Base-by-base conservation (phyloP, 306 rosid genomes). In the Carpinus viminea region DNA sequence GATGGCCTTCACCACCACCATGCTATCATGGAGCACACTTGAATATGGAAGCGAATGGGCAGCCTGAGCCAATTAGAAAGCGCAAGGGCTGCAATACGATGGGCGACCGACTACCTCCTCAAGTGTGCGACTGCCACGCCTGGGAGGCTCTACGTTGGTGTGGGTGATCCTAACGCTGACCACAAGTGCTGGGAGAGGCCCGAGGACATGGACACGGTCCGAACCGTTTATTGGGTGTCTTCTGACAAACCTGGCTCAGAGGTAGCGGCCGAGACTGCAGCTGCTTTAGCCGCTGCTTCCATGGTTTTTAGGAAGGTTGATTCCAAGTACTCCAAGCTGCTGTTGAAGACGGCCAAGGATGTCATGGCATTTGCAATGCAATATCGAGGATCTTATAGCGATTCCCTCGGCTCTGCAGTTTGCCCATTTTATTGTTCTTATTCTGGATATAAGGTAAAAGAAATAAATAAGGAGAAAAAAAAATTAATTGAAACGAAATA, bases 381-480 rank as follows among this genome's bases (percentile, higher is more conserved):
- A 66, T 84, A 95, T 52, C 82, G 82, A 73, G 98, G 98, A 0
- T 43, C 98, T 9, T 95, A 95, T 10, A 95, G 97, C 68, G 86
- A 87, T 50, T 89, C 98, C 8, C 98, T 95, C 54, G 91, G 95
- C 18, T 86, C 98, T 0, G 92, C 93, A 0, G 98, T 82, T 13
- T 94, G 97, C 64, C 97, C 97, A n/a, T 92, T 94, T 82, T 94
- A 94, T 55, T 94, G 98, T 93, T 94, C 98, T 21, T 94, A 92
- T 70, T 94, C 97, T 48, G 97, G 98, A 50, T 92, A 86, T 65
- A 91, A 92, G 97, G 98, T 92, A 73, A 28, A 38, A 24, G 17
- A 6, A 20, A 28, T 41, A 41, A 41, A 24, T 24, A 41, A 5
- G 45, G 8, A 41, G 0, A 41, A 41, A 7, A 41, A 6, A 41